phyloP scores from a whole-genome alignment of 1,284 basidiomycete genomes.

The Pulveroboletus ridleyi region DNA sequence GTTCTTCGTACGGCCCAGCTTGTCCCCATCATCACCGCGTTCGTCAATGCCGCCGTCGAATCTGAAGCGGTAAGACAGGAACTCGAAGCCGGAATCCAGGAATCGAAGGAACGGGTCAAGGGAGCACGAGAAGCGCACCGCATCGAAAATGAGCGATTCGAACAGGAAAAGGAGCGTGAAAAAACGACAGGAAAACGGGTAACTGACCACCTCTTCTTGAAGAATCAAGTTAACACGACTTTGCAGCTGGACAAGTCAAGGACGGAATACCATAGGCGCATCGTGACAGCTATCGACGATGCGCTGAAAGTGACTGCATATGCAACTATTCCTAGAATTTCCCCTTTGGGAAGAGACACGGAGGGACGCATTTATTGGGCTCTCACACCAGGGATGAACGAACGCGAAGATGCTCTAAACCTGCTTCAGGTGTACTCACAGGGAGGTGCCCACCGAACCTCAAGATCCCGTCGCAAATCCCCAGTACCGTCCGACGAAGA shows the following conservation, averaged over 20 bases:
- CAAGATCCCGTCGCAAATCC: conserved; percentile 45
- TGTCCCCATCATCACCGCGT: conserved; percentile 62
- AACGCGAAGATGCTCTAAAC: conserved; percentile 52
- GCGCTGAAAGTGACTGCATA: conserved; percentile 42
- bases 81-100: conserved; percentile 58
- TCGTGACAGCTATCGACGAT: conserved; percentile 29
- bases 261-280: conserved; percentile 31
- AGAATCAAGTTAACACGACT: conserved; percentile 12
- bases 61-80: conserved; percentile 58
- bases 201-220: conserved; percentile 23
- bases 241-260: conserved; percentile 34
- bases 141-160: conserved; percentile 53
- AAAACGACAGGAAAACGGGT: conserved; percentile 43
- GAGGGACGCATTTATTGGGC: conserved; percentile 62
- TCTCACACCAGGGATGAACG: conserved; percentile 52
- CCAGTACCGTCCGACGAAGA: conserved; percentile 52
- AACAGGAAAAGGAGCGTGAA: conserved; percentile 43
- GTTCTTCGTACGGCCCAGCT: conserved; percentile 64
- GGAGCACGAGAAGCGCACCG: conserved; percentile 54
- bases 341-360: conserved; percentile 54
- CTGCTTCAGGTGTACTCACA: conserved; percentile 43
- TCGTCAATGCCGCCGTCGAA: conserved; percentile 58
- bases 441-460: conserved; percentile 34
- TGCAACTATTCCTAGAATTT: conserved; percentile 48
- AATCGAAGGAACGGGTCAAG: conserved; percentile 57